Conservation (phyloP, 768 basidiomycete species). For the Phylloporus scabripes region DNA sequence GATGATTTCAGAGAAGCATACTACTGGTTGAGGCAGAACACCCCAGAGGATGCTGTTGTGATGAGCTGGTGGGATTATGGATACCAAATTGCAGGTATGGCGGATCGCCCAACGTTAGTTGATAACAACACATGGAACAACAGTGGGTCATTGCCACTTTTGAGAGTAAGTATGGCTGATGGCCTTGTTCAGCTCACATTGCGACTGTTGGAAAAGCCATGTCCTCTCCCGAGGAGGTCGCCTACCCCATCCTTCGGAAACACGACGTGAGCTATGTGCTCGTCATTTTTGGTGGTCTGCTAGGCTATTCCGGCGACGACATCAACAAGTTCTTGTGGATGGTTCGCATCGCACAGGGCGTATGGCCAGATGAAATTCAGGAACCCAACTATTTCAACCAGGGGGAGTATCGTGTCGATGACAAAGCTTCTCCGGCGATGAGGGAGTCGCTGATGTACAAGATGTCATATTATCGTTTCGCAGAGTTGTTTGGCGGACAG, state of each 20-base stretch:
- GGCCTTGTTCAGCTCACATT: constrained; percentile 66
- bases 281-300: constrained; percentile 92
- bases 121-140: constrained; percentile 99
- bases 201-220: constrained; percentile 99
- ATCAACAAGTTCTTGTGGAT: constrained; percentile 99
- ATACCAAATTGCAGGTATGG: constrained; percentile 99
- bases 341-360: constrained; percentile 90
- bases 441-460: constrained; percentile 98
- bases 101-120: constrained; percentile 90
- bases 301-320: constrained; percentile 98
- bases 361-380: constrained; percentile 98
- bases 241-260: constrained; percentile 94
- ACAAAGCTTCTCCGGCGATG: constrained; percentile 80
- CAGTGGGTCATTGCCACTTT: constrained; percentile 50
- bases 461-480: constrained; percentile 96
- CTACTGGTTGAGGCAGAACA: constrained; percentile 97
- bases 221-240: constrained; percentile 89
- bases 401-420: constrained; percentile 93
- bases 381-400: constrained; percentile 92
- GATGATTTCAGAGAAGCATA: constrained; percentile 99
- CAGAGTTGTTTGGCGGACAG: constrained; percentile 77
- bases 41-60: constrained; percentile 83
- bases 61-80: constrained; percentile 99
- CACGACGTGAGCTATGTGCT: constrained; percentile 98
- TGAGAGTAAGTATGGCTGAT: constrained; percentile 4